Evolutionary conservation across 805 yeast species (phyloP), one percentile per base, ranked within the genome.

Genomic region (Candida bentonensis): DNA sequence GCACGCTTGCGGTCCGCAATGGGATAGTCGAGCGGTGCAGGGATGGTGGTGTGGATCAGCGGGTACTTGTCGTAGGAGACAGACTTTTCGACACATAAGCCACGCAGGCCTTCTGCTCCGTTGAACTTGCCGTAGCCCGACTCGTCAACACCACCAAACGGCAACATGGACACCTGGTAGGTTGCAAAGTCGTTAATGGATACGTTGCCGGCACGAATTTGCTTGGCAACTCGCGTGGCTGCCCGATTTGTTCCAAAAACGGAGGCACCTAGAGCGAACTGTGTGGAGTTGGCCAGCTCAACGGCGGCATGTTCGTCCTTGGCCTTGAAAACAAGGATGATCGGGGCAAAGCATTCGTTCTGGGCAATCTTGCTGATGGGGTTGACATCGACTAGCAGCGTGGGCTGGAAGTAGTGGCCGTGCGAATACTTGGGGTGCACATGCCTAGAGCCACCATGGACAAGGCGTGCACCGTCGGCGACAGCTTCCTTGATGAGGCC

Each of bases 171-270:
- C 27, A 92, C 85, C 57, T 88, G 86, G 58, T 78, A 92, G 0
- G 97, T 89, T 4, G 97, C 99, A 68, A 92, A 92, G 66, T 92
- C 99, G 61, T 92, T 92, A 49, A 92, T 84, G 5, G 98, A 96
- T 41, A 92, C 94, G 57, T 88, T 92, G 21, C 98, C 99, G 39
- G 88, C 73, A 28, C 77, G 71, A 52, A 92, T 62, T 5, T 64
- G 60, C 52, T 77, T 69, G 11, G 88, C 83, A 23, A 86, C 76
- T 42, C 66, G 63, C 54, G 78, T 74, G 43, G 71, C 73, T 4
- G 60, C 53, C 58, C 74, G 73, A 53, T 73, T 68, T 17, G 68
- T 66, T 22, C 96, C 94, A 62, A 88, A 92, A 0, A 92, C 82
- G 0, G 97, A 83, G 13, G 84, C 82, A 13, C 98, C 99, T 17